These are phyloP conservation scores for Cyamopsis tetragonoloba DNA, from an alignment of 306 rosid species.

Conservation along the genomic window DNA sequence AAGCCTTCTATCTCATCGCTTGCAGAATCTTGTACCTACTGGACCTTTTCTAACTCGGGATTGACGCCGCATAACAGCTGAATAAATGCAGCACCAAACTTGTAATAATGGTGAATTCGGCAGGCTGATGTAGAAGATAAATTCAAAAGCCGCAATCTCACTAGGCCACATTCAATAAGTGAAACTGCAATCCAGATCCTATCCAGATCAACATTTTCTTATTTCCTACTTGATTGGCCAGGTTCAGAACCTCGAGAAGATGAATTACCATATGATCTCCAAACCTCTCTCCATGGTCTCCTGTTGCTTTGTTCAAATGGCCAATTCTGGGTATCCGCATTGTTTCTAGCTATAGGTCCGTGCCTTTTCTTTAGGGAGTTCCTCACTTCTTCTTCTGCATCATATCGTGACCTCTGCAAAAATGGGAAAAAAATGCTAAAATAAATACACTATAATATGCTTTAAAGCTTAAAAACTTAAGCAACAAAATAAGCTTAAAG, in stretches of 20 bases:
- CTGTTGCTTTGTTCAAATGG: constrained; percentile 63
- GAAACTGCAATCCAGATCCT: constrained; percentile 27
- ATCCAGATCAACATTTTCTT: constrained; percentile 26
- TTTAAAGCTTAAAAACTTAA: neutral
- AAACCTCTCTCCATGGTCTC: constrained; percentile 70
- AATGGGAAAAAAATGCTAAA: constrained; percentile 1
- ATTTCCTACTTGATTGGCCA: constrained; percentile 50
- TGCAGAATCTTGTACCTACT: neutral
- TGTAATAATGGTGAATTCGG: neutral
- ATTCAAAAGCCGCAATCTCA: constrained; percentile 14
- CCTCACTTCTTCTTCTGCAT: constrained; percentile 87
- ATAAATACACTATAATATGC: constrained; percentile 15
- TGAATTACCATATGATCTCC: constrained; percentile 55
- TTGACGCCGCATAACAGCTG: constrained; percentile 5
- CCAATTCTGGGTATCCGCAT: constrained; percentile 48
- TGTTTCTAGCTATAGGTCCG: constrained; percentile 59
- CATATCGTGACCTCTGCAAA: constrained; percentile 75
- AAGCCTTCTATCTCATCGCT: neutral
- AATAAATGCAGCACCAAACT: neutral
- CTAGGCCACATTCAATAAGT: constrained; percentile 17
- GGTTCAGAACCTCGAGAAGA: constrained; percentile 53
- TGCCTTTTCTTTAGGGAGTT: constrained; percentile 63
- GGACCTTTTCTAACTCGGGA: constrained; percentile 6
- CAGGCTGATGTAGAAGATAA: constrained; percentile 19
- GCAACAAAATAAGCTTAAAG: neutral